Evolutionary conservation across 345 rosid genomes (phyloP).

Genomic region (Eucalyptus caleyi): DNA sequence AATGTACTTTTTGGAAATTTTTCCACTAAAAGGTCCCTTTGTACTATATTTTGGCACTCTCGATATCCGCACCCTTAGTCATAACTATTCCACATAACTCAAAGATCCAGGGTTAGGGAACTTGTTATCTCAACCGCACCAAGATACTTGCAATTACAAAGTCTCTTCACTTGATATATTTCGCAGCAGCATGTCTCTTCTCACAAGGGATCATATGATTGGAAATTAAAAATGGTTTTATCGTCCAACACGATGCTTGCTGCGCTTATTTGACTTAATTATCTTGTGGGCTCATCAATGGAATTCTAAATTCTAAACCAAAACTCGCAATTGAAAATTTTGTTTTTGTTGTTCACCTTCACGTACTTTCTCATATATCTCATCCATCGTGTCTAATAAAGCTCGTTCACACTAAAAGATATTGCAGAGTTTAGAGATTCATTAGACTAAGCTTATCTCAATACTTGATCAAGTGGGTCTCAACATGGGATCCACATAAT

Average conservation of each 20-base stretch:
- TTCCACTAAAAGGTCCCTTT: fast-evolving
- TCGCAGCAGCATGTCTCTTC: not conserved
- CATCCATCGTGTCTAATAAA: fast-evolving
- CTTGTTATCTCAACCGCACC: not conserved
- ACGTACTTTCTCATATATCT: not conserved
- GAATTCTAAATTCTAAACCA: not conserved
- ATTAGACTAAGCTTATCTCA: not conserved
- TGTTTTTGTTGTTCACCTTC: not conserved
- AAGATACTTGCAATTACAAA: not conserved
- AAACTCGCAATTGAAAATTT: not conserved
- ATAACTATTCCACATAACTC: not conserved
- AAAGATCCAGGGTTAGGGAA: not conserved
- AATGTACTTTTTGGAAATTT: no score
- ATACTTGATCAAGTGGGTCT: not conserved
- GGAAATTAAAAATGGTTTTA: not conserved
- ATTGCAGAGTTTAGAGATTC: not conserved
- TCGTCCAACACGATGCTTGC: not conserved
- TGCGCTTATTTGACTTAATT: not conserved
- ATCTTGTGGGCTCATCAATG: not conserved
- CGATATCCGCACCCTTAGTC: not conserved
- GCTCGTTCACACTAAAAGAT: not conserved
- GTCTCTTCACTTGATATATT: not conserved
- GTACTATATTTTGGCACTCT: no score
- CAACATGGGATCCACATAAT: not conserved
- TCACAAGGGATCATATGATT: not conserved